phyloP scores from a whole-genome alignment of 768 basidiomycete genomes.

The Roridomyces roridus region DNA sequence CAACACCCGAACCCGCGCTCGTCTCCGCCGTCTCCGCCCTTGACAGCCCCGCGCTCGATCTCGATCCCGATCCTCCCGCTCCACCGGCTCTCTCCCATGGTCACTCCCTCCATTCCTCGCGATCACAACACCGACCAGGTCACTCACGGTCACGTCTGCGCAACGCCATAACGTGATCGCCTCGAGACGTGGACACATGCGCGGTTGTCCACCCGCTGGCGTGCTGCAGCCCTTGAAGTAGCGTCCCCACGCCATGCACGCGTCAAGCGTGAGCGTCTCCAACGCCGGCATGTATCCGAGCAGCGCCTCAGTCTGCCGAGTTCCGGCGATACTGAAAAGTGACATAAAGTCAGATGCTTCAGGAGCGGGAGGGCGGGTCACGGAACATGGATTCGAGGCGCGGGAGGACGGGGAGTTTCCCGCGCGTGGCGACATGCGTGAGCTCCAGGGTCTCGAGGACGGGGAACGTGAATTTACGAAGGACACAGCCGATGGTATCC shows the following conservation, averaged over 20 bases:
- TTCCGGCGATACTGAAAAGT: conserved; percentile 48
- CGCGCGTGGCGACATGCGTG: conserved; percentile 37
- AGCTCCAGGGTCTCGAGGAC: conserved; percentile 51
- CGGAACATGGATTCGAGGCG: conserved; percentile 59
- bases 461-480: conserved; percentile 53
- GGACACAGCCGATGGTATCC: conserved; percentile 42
- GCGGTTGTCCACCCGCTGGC: conserved; percentile 29
- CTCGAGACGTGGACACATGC: conserved; percentile 56
- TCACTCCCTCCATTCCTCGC: conserved; percentile 33
- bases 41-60: conserved; percentile 25
- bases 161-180: conserved; percentile 60
- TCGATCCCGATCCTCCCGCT: conserved; percentile 11
- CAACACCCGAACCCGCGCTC: too few relatives aligned
- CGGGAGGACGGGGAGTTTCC: conserved; percentile 43
- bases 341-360: conserved; percentile 56
- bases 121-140: conserved; percentile 43
- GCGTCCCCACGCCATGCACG: conserved; percentile 47
- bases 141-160: conserved; percentile 44
- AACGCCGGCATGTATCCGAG: conserved; percentile 60
- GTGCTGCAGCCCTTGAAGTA: conserved; percentile 50
- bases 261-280: conserved; percentile 51
- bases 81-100: background rate
- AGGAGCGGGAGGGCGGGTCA: conserved; percentile 58
- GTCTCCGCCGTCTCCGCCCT: conserved; percentile 24
- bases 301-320: conserved; percentile 44